Conservation (phyloP, 2,329 filamentous ascomycete genomes). For the Leptosphaerulina australis region DNA sequence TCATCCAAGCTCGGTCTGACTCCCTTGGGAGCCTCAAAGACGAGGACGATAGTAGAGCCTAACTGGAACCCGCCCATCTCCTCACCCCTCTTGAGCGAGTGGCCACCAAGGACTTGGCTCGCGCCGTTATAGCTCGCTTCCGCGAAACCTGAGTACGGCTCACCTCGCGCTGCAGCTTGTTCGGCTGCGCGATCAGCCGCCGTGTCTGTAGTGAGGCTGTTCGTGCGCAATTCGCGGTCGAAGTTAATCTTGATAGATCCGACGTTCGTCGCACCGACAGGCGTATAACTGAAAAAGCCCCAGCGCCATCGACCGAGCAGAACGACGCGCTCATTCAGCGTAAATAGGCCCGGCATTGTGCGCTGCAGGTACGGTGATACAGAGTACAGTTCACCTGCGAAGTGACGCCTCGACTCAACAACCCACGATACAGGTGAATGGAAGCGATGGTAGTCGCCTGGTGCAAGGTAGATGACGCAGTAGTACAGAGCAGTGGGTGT, state of each 20-base stretch:
- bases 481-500: conserved; percentile 79
- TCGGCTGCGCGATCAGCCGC: conserved; percentile 86
- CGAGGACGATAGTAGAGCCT: conserved; percentile 90
- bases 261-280: conserved; percentile 96
- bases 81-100: conserved; percentile 84
- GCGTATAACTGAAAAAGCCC: conserved; percentile 96
- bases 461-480: conserved; percentile 91
- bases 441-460: conserved; percentile 97
- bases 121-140: conserved; percentile 87
- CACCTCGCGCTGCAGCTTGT: conserved; percentile 74
- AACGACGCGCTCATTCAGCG: conserved; percentile 93
- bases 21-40: conserved; percentile 89
- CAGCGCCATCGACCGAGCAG: conserved; percentile 93
- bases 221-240: conserved; percentile 90
- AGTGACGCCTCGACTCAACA: conserved; percentile 91
- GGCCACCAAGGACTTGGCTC: conserved; percentile 77
- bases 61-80: conserved; percentile 99
- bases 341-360: conserved; percentile 91
- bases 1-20: conserved; percentile 62
- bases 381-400: conserved; percentile 92
- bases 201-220: conserved; percentile 90
- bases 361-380: conserved; percentile 95
- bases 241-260: conserved; percentile 98
- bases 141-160: conserved; percentile 86
- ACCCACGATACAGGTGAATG: conserved; percentile 97